These are phyloP conservation scores for Candida boidinii DNA, from an alignment of 805 yeast species.

Conservation along the genomic window DNA sequence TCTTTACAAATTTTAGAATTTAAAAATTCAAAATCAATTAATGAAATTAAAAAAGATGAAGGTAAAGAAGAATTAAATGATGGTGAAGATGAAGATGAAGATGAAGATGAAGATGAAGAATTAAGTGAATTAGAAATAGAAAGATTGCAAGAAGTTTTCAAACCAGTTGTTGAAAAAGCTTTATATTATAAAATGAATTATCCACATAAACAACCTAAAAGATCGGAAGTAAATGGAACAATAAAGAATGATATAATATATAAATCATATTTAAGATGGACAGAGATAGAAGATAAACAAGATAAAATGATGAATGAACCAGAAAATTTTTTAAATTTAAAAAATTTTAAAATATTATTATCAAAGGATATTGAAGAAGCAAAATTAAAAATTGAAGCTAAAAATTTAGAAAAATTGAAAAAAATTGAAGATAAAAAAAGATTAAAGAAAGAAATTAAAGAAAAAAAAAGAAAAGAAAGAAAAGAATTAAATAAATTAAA, in stretches of 20 bases:
- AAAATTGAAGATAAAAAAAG: neutral
- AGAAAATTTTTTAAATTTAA: slow-evolving; percentile 5
- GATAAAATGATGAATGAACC: slow-evolving; percentile 11
- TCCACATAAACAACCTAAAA: neutral
- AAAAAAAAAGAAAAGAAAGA: slow-evolving; percentile 1
- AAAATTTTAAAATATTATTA: slow-evolving; percentile 11
- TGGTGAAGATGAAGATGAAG: neutral
- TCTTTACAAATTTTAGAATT: slow-evolving; percentile 20
- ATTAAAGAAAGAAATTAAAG: slow-evolving; percentile 1
- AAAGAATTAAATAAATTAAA: slow-evolving; percentile 1
- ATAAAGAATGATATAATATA: slow-evolving; percentile 6
- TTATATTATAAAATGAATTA: slow-evolving; percentile 23
- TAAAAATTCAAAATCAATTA: slow-evolving; percentile 11
- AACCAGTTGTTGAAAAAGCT: slow-evolving; percentile 29
- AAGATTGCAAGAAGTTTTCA: slow-evolving; percentile 14
- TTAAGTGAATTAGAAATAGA: slow-evolving; percentile 9
- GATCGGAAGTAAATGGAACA: slow-evolving; percentile 6
- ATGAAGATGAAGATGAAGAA: slow-evolving; percentile 5
- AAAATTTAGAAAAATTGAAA: slow-evolving; percentile 1
- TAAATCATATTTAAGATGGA: slow-evolving; percentile 6
- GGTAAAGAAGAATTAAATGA: neutral
- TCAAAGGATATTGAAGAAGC: slow-evolving; percentile 5
- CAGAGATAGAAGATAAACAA: neutral
- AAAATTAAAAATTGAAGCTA: slow-evolving; percentile 1
- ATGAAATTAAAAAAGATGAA: slow-evolving; percentile 11